Evolutionary conservation across 2,329 filamentous ascomycete species (phyloP).

Genomic region (Trichoderma sp.): DNA sequence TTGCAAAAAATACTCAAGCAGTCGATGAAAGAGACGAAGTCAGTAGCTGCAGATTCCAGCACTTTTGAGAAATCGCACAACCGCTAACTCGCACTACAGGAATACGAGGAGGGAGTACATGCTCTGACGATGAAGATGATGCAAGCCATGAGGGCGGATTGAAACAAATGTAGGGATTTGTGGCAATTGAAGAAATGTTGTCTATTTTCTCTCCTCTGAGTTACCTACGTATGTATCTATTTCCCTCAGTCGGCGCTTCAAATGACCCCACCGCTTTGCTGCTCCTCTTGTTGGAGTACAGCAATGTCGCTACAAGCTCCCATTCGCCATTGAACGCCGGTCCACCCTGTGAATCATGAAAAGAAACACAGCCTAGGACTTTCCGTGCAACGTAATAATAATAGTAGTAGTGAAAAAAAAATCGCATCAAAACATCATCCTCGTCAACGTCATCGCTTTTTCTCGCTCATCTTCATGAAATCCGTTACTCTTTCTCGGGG

Average conservation of each 20-base stretch:
- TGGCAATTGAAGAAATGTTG: conserved; percentile 5
- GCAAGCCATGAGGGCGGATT: conserved; percentile 22
- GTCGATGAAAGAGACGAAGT: conserved; percentile 32
- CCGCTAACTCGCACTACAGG: conserved; percentile 23
- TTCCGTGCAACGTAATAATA: not conserved
- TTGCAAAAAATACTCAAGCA: conserved; percentile 22
- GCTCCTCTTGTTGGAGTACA: not conserved
- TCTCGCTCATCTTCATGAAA: not conserved
- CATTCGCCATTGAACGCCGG: conserved; percentile 18
- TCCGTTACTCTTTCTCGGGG: conserved; percentile 50
- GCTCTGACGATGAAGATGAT: conserved; percentile 29
- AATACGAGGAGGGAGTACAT: conserved; percentile 29
- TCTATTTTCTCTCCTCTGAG: conserved; percentile 9
- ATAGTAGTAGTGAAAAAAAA: not conserved
- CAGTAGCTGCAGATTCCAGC: not conserved
- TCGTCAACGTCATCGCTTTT: not conserved
- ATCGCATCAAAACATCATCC: not conserved
- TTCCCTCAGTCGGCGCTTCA: not conserved
- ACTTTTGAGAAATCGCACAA: not conserved
- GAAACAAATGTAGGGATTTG: not conserved
- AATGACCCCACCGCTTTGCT: conserved; percentile 4
- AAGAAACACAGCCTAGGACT: not conserved
- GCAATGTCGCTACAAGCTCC: not conserved
- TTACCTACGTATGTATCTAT: conserved; percentile 12
- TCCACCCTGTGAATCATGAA: not conserved